These are phyloP conservation scores for Zea mays DNA, from an alignment of 176 grass and related monocot species.

Conservation along the genomic window DNA sequence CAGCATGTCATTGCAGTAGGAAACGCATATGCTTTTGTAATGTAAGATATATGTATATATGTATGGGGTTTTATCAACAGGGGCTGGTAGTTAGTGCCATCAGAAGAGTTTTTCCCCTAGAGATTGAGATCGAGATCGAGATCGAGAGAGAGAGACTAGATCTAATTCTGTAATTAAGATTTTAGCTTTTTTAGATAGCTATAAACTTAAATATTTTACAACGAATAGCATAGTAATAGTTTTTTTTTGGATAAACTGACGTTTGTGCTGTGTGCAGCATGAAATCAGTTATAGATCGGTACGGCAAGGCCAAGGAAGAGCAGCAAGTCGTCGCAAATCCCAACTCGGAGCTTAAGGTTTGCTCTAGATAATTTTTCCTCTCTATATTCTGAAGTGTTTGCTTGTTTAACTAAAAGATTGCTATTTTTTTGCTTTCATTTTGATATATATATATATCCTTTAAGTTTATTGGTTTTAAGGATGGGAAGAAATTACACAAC, in stretches of 20 bases:
- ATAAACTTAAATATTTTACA: not conserved
- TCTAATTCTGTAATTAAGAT: conserved; percentile 22
- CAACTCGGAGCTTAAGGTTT: conserved; percentile 63
- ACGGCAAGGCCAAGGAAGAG: conserved; percentile 55
- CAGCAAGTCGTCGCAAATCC: conserved; percentile 43
- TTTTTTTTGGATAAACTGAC: conserved; percentile 3
- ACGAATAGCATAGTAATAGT: not conserved
- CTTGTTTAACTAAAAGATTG: not conserved
- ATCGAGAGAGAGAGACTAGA: not conserved
- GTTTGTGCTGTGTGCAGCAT: conserved; percentile 44
- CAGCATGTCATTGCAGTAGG: conserved; percentile 12
- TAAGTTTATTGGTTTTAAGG: not conserved
- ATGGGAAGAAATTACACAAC: not conserved
- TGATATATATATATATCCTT: not conserved
- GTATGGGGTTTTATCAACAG: conserved; percentile 5
- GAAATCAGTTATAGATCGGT: conserved; percentile 68
- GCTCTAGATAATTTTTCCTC: not conserved
- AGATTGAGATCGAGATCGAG: not conserved
- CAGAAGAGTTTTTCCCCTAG: not conserved
- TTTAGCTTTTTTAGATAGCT: conserved; percentile 14
- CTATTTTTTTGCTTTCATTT: not conserved
- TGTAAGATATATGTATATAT: conserved; percentile 12
- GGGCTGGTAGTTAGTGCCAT: not conserved
- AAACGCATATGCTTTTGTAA: conserved; percentile 38
- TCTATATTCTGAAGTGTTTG: not conserved